phyloP scores from a whole-genome alignment of 805 yeast species.

The Yarrowia sp. region DNA sequence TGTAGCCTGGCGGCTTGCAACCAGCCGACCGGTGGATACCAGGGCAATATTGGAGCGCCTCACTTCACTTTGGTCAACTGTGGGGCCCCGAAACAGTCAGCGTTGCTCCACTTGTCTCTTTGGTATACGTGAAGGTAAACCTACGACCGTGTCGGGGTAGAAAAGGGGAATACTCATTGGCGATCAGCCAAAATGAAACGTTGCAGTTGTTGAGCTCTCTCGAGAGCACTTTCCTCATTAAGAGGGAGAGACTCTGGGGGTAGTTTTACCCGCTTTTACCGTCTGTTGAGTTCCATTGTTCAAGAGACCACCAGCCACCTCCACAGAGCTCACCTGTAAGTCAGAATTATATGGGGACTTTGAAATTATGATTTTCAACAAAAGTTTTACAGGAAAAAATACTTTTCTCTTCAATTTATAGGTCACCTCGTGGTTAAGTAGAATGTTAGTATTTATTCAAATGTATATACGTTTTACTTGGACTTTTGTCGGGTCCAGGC shows the following conservation, averaged over 20 bases:
- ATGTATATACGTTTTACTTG: constrained; percentile 20
- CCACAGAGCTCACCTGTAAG: too few species aligned
- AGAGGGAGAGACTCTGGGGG: too few species aligned
- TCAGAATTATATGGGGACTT: too few species aligned
- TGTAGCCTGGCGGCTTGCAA: background rate
- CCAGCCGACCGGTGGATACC: background rate
- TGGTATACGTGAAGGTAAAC: background rate
- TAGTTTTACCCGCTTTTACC: too few species aligned
- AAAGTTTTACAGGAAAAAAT: too few species aligned
- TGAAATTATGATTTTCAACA: too few species aligned
- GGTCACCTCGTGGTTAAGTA: too few species aligned
- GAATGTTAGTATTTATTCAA: constrained; percentile 12
- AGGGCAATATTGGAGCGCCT: background rate
- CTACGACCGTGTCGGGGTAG: background rate
- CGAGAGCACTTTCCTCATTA: background rate
- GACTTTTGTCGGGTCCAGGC: constrained; percentile 44
- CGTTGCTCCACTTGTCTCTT: background rate
- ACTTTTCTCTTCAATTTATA: too few species aligned
- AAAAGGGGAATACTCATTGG: background rate
- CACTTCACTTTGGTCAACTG: background rate
- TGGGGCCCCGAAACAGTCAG: background rate
- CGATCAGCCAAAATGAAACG: background rate
- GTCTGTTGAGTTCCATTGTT: too few species aligned
- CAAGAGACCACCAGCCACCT: too few species aligned
- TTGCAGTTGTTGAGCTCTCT: background rate